These are phyloP conservation scores for Noccaea bulbosa DNA, from an alignment of 345 rosid genomes.

Conservation along the genomic window DNA sequence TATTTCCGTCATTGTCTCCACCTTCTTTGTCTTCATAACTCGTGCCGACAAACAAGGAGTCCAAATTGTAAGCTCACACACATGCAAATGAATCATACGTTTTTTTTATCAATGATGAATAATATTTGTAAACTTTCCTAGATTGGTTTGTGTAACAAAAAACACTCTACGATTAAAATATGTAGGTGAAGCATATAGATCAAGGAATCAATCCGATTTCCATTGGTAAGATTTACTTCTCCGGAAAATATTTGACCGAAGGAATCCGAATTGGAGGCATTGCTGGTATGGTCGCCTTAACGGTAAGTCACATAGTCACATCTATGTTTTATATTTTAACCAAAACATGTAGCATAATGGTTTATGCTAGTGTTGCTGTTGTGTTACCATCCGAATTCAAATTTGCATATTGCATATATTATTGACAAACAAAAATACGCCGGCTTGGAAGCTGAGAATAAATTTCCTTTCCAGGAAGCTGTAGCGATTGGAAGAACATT, in stretches of 20 bases:
- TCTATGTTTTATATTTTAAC: background rate
- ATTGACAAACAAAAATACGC: too few species aligned
- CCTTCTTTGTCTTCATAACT: constrained; percentile 80
- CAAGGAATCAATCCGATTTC: constrained; percentile 93
- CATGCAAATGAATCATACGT: background rate
- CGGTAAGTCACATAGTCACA: constrained; percentile 54
- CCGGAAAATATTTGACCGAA: constrained; percentile 61
- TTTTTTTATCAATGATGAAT: background rate
- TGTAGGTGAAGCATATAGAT: constrained; percentile 77
- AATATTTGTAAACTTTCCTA: background rate
- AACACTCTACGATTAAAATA: constrained; percentile 1
- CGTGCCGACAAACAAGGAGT: constrained; percentile 88
- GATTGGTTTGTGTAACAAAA: background rate
- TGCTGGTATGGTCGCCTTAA: constrained; percentile 84
- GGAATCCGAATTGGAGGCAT: constrained; percentile 78
- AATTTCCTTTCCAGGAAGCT: constrained; percentile 59
- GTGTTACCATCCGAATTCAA: too few species aligned
- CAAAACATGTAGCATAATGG: too few species aligned
- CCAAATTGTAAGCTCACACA: constrained; percentile 61
- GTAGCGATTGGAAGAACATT: constrained; percentile 94
- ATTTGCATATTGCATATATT: too few species aligned
- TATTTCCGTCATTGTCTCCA: constrained; percentile 75
- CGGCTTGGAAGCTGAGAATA: background rate
- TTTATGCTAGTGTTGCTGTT: too few species aligned
- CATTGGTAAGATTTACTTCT: constrained; percentile 60